phyloP scores from a whole-genome alignment of 495 filamentous ascomycete species.

The Margaritispora aquatica region DNA sequence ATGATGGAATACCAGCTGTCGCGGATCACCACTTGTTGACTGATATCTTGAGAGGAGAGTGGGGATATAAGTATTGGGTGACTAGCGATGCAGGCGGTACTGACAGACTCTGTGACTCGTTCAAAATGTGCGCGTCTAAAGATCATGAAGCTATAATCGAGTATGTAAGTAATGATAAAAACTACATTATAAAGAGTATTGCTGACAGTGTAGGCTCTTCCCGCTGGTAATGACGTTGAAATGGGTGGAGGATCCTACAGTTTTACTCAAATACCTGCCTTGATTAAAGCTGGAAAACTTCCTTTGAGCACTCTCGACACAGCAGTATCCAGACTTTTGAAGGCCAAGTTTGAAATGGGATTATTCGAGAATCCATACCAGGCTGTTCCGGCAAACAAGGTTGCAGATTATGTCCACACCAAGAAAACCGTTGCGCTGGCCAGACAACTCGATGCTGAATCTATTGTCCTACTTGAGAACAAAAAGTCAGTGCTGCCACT shows the following conservation, averaged over 20 bases:
- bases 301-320: conserved; percentile 49
- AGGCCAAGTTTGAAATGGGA: conserved; percentile 59
- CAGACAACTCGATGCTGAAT: conserved; percentile 56
- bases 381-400: conserved; percentile 44
- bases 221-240: conserved; percentile 66
- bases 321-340: conserved; percentile 56
- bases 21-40: conserved; percentile 56
- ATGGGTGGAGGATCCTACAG: conserved; percentile 71
- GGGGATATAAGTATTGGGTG: conserved; percentile 61
- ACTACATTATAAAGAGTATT: neutral
- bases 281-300: conserved; percentile 48
- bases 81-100: conserved; percentile 56
- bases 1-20: conserved; percentile 60
- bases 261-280: conserved; percentile 56
- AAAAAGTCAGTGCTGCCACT: conserved; percentile 54
- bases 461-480: conserved; percentile 66
- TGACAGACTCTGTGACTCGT: conserved; percentile 56
- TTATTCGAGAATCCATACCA: conserved; percentile 62
- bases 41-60: conserved; percentile 60
- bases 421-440: conserved; percentile 48
- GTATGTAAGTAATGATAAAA: conserved; percentile 16
- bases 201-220: conserved; percentile 37
- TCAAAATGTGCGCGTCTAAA: conserved; percentile 50
- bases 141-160: conserved; percentile 53
- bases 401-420: conserved; percentile 51